A percentile compares a stretch with the other conserved stretches of the same genome.
These are phyloP conservation scores for Solanum tarijense DNA, from an alignment of 257 asterid species.

Conservation along the genomic window DNA sequence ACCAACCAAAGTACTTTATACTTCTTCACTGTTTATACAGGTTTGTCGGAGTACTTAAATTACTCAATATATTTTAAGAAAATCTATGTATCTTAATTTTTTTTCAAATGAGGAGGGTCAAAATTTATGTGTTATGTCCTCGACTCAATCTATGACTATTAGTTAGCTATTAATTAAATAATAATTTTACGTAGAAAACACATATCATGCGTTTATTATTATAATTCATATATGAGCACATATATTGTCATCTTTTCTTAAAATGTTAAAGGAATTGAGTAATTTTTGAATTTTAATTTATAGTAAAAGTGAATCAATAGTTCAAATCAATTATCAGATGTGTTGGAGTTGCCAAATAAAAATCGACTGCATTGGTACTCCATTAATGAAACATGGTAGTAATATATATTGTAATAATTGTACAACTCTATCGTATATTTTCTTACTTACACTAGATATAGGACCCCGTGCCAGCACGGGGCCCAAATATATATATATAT, in stretches of 20 bases:
- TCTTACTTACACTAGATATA: no score
- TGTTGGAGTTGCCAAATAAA: neutral
- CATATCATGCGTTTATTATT: neutral
- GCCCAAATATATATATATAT: no score
- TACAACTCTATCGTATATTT: neutral
- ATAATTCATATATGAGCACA: neutral
- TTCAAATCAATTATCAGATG: neutral
- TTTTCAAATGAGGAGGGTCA: neutral
- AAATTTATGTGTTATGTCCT: neutral
- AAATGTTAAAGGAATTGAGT: neutral
- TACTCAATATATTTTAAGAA: neutral
- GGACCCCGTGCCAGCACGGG: no score
- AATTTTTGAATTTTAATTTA: neutral
- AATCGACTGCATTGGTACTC: neutral
- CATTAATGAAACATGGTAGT: no score
- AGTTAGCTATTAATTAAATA: neutral
- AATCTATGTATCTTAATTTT: neutral
- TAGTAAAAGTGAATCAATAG: neutral
- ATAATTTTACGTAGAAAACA: neutral
- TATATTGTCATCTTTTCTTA: neutral
- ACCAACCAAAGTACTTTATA: neutral
- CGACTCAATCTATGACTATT: neutral
- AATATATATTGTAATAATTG: no score
- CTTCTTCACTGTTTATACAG: neutral
- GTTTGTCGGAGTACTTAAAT: neutral